Evolutionary conservation across 2,329 filamentous ascomycete species (phyloP), one percentile per base, ranked within the genome.

Genomic region (Seiridium cupressi): DNA sequence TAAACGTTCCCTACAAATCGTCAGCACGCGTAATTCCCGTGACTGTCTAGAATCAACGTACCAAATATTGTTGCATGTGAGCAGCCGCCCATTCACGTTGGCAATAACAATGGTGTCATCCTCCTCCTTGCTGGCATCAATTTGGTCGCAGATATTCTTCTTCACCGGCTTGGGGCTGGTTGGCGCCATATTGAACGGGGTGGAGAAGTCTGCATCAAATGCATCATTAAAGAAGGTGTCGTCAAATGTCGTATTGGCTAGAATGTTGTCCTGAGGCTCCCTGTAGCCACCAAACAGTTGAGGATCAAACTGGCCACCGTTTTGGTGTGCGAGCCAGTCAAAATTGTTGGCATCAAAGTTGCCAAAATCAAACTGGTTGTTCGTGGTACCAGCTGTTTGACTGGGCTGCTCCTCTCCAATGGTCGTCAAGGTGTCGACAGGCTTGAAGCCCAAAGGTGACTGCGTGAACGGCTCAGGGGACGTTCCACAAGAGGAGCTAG

Each of bases 61-160:
- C 94, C 94, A 98, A 56, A 98, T 93, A 73, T 95, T 93, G 68
- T 90, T 93, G 77, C 93, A 97, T 61, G 86, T 92, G 68, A 97
- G 82, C 70, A 92, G 83, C 66, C 89, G 81, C 38, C 84, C 80
- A 57, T 81, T 80, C 63, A 87, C 81, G 61, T 84, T 63, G 62
- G 73, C 69, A 3, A 26, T 26, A 26, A 88, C 77, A 42, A 89
- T 89, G 6, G 94, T 90, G 5, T 89, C 86, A 7, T 88, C 83
- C 4, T 86, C 81, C 60, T 92, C 85, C 73, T 92, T 88, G 62
- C 88, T 79, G 13, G 86, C 87, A 69, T 96, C 93, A 63, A 96
- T 91, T 72, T 92, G 85, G 44, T 88, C 84, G 63, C 96, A 84
- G 46, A 96, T 82, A 66, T 90, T 90, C 69, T 87, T 88, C 60